These are phyloP conservation scores for Pseudocercospora macadamiae DNA, from an alignment of 2,329 filamentous ascomycete genomes.

Conservation along the genomic window DNA sequence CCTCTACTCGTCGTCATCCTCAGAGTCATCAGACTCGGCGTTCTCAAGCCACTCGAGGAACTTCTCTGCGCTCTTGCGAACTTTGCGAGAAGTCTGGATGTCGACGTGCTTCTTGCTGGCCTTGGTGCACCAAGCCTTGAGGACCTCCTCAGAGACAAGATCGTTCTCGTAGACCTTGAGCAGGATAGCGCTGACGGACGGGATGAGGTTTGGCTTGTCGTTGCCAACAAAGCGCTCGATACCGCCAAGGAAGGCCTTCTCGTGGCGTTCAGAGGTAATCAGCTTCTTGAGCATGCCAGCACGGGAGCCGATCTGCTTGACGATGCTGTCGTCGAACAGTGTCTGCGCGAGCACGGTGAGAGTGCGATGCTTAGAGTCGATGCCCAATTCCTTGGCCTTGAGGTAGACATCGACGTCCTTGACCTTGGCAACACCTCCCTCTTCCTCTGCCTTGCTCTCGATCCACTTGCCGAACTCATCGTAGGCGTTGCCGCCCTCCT, in stretches of 20 bases:
- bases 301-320: slow-evolving; percentile 82
- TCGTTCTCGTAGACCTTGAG: slow-evolving; percentile 90
- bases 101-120: slow-evolving; percentile 99
- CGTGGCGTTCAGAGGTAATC: slow-evolving; percentile 88
- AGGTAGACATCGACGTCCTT: slow-evolving; percentile 90
- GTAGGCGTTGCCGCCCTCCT: slow-evolving; percentile 82
- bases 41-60: slow-evolving; percentile 89
- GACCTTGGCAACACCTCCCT: slow-evolving; percentile 74
- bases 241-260: slow-evolving; percentile 93
- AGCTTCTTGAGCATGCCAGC: slow-evolving; percentile 83
- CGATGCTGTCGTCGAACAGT: slow-evolving; percentile 87
- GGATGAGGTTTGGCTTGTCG: slow-evolving; percentile 76
- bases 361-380: slow-evolving; percentile 92
- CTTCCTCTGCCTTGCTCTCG: slow-evolving; percentile 69
- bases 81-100: slow-evolving; percentile 84
- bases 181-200: slow-evolving; percentile 81
- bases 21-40: slow-evolving; percentile 34
- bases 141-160: slow-evolving; percentile 81
- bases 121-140: slow-evolving; percentile 89
- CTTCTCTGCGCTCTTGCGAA: slow-evolving; percentile 89
- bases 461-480: slow-evolving; percentile 95
- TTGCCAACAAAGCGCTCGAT: slow-evolving; percentile 90
- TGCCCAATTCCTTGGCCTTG: slow-evolving; percentile 95
- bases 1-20: slow-evolving; percentile 29
- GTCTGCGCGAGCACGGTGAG: slow-evolving; percentile 90